These are phyloP conservation scores for Erythrobasidium hasegawianum DNA, from an alignment of 1,284 basidiomycete species.

Conservation along the genomic window DNA sequence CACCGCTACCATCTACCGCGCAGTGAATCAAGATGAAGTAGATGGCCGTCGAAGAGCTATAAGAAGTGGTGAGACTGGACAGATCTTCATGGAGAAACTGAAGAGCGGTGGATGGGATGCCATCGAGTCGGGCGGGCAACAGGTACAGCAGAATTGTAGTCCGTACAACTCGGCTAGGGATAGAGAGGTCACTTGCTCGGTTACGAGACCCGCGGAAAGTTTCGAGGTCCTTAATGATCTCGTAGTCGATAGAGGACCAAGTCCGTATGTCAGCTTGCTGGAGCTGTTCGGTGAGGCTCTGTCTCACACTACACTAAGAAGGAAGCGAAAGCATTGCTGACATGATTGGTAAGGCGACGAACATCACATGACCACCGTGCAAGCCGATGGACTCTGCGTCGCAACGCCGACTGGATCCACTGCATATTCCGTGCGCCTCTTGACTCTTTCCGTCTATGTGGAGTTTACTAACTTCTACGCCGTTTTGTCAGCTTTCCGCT, in stretches of 20 bases:
- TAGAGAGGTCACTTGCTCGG: slow-evolving; percentile 97
- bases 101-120: slow-evolving; percentile 90
- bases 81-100: slow-evolving; percentile 87
- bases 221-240: slow-evolving; percentile 98
- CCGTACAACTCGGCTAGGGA: slow-evolving; percentile 59
- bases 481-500: slow-evolving; percentile 82
- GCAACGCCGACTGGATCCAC: slow-evolving; percentile 98
- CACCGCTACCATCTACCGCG: slow-evolving; percentile 95
- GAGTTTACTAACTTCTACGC: background rate
- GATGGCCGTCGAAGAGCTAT: slow-evolving; percentile 58
- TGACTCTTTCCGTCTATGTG: background rate
- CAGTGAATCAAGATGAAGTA: slow-evolving; percentile 64
- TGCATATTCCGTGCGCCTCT: slow-evolving; percentile 75
- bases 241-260: slow-evolving; percentile 95
- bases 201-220: slow-evolving; percentile 88
- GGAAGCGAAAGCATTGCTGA: too few species aligned
- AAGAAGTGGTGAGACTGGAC: slow-evolving; percentile 83
- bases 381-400: slow-evolving; percentile 93
- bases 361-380: slow-evolving; percentile 98
- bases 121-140: slow-evolving; percentile 62
- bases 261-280: slow-evolving; percentile 91
- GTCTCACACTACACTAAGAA: background rate
- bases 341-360: slow-evolving; percentile 76
- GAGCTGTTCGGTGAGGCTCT: slow-evolving; percentile 84
- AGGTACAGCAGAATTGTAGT: slow-evolving; percentile 47